Evolutionary conservation across 352 stramenopile genomes (phyloP), one percentile per base, ranked within the genome.

Genomic region (Phytophthora quininea): DNA sequence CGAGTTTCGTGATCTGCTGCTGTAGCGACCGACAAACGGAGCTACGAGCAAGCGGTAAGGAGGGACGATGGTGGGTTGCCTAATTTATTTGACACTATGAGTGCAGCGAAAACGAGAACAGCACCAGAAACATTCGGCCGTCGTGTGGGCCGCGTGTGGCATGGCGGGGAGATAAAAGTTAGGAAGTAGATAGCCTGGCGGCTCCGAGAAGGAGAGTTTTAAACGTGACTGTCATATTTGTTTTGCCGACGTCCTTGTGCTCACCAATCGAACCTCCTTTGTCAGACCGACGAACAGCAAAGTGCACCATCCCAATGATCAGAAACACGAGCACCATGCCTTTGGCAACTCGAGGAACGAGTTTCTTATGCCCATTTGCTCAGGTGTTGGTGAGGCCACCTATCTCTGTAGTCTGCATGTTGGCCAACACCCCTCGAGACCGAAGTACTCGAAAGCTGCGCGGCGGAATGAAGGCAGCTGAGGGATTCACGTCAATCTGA

Each of bases 41-140:
- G 19, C 24, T 35, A 50, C 62, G 50, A 61, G 49, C 38, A 54
- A 61, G 49, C 38, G 29, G 50, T 31, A 42, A 33, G 19, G 12
- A 42, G 50, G 59, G 51, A 15, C 35, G 59, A 55, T 40, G 49
- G 59, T 66, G 55, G 30, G 51, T 73, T 67, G 64, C 71, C 72
- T 76, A 76, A 76, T 73, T 76, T 76, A 76, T 76, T 76, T 70
- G 64, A 65, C 19, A 24, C 19, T 69, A 76, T 69, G 69, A 70
- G 54, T 50, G 54, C 54, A 62, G 62, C 68, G 50, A 69, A 66
- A 69, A 61, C 9, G 51, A 60, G 48, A 67, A 67, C 61, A 43
- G 64, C 54, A 24, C 56, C 9, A 59, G 15, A 42, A 67, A 70
- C 47, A 67, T 59, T 63, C 53, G 35, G 67, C 47, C 52, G 52